Conservation (phyloP, 805 yeast species). For the Lachancea cidri region DNA sequence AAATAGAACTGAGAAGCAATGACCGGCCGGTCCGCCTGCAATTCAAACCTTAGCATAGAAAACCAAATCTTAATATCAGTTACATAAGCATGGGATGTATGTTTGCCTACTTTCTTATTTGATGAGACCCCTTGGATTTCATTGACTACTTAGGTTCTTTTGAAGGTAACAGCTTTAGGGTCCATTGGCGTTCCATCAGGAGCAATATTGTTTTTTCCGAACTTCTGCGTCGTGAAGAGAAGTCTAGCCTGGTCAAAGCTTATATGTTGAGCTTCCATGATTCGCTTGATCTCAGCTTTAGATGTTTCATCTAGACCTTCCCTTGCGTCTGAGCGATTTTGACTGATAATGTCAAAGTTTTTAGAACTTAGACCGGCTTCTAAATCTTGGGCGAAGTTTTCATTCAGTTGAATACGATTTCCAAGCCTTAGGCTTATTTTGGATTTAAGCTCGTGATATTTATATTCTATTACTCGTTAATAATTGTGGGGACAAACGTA, state of each 20-base stretch:
- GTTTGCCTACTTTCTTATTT: too few relatives aligned
- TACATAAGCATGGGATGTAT: too few relatives aligned
- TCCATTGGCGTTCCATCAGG: conserved; percentile 65
- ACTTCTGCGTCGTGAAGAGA: conserved; percentile 40
- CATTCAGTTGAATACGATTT: conserved; percentile 22
- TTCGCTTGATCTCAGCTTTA: conserved; percentile 43
- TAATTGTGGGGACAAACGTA: background rate
- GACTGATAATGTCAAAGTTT: conserved; percentile 47
- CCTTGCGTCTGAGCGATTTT: conserved; percentile 50
- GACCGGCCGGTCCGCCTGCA: conserved; percentile 18
- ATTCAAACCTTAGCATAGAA: conserved; percentile 7
- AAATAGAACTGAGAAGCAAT: conserved; percentile 12
- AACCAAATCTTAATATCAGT: background rate
- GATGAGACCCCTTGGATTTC: too few relatives aligned
- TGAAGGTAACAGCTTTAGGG: conserved; percentile 54
- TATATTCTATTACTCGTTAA: conserved; percentile 11
- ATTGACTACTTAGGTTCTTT: conserved; percentile 6
- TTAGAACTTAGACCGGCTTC: conserved; percentile 56
- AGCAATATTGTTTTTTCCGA: conserved; percentile 50
- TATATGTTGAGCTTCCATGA: conserved; percentile 49
- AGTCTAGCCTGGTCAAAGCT: conserved; percentile 69
- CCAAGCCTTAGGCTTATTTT: conserved; percentile 25
- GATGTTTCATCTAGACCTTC: conserved; percentile 56
- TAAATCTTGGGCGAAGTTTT: conserved; percentile 42
- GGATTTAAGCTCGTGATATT: conserved; percentile 12